phyloP scores from a whole-genome alignment of 441 rosid species.

The Arabidopsis hybrid region DNA sequence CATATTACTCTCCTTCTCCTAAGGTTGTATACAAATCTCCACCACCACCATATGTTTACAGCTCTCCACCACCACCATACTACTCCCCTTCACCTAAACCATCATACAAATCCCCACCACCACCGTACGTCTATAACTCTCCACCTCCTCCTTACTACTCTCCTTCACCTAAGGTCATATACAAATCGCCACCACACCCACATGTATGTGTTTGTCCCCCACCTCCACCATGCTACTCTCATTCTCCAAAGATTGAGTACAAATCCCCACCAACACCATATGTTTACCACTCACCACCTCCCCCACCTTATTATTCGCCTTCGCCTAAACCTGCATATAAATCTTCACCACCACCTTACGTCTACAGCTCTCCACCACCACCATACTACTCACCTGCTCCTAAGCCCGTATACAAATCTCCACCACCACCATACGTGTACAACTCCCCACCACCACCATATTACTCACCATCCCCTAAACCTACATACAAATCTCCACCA shows the following conservation, averaged over 20 bases:
- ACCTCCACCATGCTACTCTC: conserved; percentile 1
- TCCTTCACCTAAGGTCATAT: conserved; percentile 15
- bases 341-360: conserved; percentile 20
- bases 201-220: conserved; percentile 27
- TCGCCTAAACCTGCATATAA: background rate
- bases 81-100: conserved; percentile 18
- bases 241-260: conserved; percentile 1
- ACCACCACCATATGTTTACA: conserved; percentile 27
- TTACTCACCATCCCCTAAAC: background rate
- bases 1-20: conserved; percentile 4
- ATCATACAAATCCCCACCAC: conserved; percentile 22
- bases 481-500: conserved; percentile 5
- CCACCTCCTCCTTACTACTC: conserved; percentile 32
- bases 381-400: background rate
- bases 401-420: background rate
- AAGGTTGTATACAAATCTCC: conserved; percentile 14
- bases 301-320: conserved; percentile 24
- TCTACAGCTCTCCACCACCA: conserved; percentile 17
- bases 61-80: conserved; percentile 3
- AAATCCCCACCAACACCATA: conserved; percentile 16
- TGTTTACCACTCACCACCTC: conserved; percentile 1
- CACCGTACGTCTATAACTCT: conserved; percentile 19
- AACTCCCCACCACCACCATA: conserved; percentile 14
- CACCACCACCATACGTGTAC: conserved; percentile 24
- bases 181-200: conserved; percentile 32